Evolutionary conservation across 2,329 filamentous ascomycete genomes (phyloP), one percentile per base, ranked within the genome.

Genomic region (Cladophialophora psammophila): DNA sequence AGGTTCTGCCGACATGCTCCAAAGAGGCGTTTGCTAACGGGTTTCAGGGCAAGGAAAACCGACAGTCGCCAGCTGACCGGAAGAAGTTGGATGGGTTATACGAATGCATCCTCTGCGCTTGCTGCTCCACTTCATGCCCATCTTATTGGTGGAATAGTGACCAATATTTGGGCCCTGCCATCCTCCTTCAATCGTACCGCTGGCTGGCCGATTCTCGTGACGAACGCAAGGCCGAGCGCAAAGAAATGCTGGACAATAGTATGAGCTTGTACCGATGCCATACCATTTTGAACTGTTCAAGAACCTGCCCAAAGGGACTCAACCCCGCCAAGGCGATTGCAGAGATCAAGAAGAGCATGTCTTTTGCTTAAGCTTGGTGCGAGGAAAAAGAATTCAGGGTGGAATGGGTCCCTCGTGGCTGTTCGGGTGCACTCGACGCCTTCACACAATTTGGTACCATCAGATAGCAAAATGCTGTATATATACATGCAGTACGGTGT

Each of bases 61-160:
- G 91, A 73, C 95, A 98, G 83, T 91, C 86, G 75, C 94, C 93
- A 81, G 93, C 88, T 74, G 94, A 99, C 74, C 93, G 95, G 78
- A 92, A 89, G 84, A 99, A 97, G 90, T 90, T 99, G 64, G 95
- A 98, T 79, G 95, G 95, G 72, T 89, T 98, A 35, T 98, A 99
- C 85, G 95, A 99, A 84, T 99, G 95, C 84, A 98, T 99, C 81
- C 90, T 99, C 66, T 99, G 95, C 86, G 94, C 94, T 75, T 99
- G 95, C 90, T 99, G 95, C 89, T 95, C 92, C 73, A 99, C 95
- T 26, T 97, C 94, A 55, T 99, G 95, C 87, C 95, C 95, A n/a
- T 97, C 93, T 18, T 99, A 99, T 87, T 99, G 95, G 95, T 99
- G 95, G 95, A 99, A 99, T 86, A 90, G 91, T 74, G 94, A 98